Percentiles rank a stretch among this genome's conserved stretches.
Evolutionary conservation across 306 rosid genomes (phyloP).

Genomic region (Vigna mungo): DNA sequence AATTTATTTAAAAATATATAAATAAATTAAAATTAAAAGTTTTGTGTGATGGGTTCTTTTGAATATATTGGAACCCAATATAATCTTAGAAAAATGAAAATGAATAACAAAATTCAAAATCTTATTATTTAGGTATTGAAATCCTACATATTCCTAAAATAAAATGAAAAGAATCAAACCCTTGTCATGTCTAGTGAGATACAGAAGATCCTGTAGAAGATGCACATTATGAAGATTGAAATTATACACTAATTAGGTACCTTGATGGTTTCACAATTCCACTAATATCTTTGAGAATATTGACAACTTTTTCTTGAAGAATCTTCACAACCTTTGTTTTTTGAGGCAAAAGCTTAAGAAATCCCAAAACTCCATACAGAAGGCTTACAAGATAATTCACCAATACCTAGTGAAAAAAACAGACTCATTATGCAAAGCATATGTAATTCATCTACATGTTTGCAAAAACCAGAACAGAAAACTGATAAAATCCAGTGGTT

Average conservation of each 20-base stretch:
- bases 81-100: no score
- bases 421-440: not conserved
- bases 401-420: not conserved
- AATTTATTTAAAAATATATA: no score
- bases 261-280: slow-evolving; percentile 61
- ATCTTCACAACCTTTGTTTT: slow-evolving; percentile 61
- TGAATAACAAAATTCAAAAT: no score
- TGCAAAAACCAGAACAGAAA: not conserved
- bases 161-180: no score
- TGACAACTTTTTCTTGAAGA: slow-evolving; percentile 55
- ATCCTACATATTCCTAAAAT: no score
- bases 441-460: not conserved
- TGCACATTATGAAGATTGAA: no score
- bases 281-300: slow-evolving; percentile 49
- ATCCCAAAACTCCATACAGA: slow-evolving; percentile 49
- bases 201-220: no score
- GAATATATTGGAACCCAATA: no score
- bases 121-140: no score
- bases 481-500: not conserved
- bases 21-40: no score
- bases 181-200: no score
- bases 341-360: slow-evolving; percentile 60
- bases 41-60: no score
- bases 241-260: slow-evolving; percentile 34
- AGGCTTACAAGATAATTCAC: slow-evolving; percentile 1